Evolutionary conservation across 2,329 filamentous ascomycete genomes (phyloP).

Genomic region (Phymatotrichopsis omnivora): DNA sequence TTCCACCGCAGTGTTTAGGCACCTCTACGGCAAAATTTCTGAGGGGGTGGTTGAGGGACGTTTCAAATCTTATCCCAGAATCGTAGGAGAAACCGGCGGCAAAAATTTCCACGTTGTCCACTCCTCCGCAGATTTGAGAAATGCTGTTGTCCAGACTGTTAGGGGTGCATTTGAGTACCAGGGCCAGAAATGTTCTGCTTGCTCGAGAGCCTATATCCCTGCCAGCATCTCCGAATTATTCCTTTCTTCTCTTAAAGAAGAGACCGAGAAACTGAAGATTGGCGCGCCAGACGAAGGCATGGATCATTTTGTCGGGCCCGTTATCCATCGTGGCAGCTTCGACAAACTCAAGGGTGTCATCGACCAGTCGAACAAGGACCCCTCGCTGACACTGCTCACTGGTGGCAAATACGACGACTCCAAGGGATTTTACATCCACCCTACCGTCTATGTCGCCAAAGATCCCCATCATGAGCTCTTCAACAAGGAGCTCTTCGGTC

Average conservation of each 20-base stretch:
- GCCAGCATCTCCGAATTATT: conserved; percentile 57
- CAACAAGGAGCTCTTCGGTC: conserved; percentile 71
- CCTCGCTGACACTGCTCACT: conserved; percentile 53
- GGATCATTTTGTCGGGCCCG: conserved; percentile 73
- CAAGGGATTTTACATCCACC: conserved; percentile 73
- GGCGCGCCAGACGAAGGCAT: conserved; percentile 58
- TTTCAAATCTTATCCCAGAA: conserved; percentile 76
- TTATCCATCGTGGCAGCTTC: conserved; percentile 74
- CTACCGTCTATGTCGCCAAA: conserved; percentile 65
- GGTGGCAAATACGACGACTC: conserved; percentile 69
- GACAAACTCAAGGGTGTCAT: conserved; percentile 69
- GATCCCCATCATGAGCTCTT: conserved; percentile 66
- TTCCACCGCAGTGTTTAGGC: conserved; percentile 81
- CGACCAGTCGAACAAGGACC: conserved; percentile 66
- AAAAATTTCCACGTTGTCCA: conserved; percentile 91
- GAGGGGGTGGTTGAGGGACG: conserved; percentile 68
- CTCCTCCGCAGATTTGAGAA: conserved; percentile 62
- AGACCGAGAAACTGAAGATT: conserved; percentile 59
- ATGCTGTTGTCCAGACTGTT: conserved; percentile 71
- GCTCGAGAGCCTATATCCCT: conserved; percentile 68
- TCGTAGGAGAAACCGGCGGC: conserved; percentile 82
- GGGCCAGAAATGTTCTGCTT: conserved; percentile 84
- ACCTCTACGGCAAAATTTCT: conserved; percentile 78
- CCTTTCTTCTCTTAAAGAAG: conserved; percentile 54
- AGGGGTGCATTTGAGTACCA: conserved; percentile 85